phyloP scores from a whole-genome alignment of 2,329 filamentous ascomycete species.

The Eutypella sp. region DNA sequence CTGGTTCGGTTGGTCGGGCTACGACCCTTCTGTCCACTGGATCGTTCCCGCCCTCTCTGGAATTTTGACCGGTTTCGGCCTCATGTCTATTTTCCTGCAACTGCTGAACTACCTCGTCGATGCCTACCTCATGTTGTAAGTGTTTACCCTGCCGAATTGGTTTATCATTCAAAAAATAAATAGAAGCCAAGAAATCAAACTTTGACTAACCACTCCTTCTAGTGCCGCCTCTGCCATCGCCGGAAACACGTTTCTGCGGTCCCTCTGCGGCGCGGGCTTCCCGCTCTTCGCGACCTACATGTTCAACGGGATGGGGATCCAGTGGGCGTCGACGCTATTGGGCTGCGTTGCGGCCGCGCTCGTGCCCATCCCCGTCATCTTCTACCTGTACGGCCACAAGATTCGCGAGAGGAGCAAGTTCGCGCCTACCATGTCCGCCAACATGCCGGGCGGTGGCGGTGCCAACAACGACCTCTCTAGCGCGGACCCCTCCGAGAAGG shows the following conservation, averaged over 20 bases:
- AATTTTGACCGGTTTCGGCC: constrained; percentile 65
- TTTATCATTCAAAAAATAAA: background rate
- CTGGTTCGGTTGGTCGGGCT: constrained; percentile 74
- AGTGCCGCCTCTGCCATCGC: constrained; percentile 73
- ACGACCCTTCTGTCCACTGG: constrained; percentile 54
- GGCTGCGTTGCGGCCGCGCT: constrained; percentile 54
- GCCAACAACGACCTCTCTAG: background rate
- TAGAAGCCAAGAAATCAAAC: background rate
- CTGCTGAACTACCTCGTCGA: constrained; percentile 79
- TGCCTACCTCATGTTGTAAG: constrained; percentile 60
- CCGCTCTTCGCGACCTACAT: constrained; percentile 73
- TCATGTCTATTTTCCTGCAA: constrained; percentile 79
- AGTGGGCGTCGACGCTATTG: constrained; percentile 58
- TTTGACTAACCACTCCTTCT: constrained; percentile 8
- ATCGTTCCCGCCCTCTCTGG: constrained; percentile 59
- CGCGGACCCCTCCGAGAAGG: constrained; percentile 16
- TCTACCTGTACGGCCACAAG: constrained; percentile 54
- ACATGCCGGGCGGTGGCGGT: constrained; percentile 8
- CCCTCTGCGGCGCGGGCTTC: constrained; percentile 71
- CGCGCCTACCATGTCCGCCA: constrained; percentile 41
- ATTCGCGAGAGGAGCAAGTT: constrained; percentile 53
- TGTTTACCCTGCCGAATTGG: constrained; percentile 5
- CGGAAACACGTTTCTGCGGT: constrained; percentile 76
- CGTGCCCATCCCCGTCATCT: constrained; percentile 58
- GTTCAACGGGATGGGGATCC: constrained; percentile 57